Base-by-base conservation (phyloP, 2,329 filamentous ascomycete species). In the Sporothrix pallida region DNA sequence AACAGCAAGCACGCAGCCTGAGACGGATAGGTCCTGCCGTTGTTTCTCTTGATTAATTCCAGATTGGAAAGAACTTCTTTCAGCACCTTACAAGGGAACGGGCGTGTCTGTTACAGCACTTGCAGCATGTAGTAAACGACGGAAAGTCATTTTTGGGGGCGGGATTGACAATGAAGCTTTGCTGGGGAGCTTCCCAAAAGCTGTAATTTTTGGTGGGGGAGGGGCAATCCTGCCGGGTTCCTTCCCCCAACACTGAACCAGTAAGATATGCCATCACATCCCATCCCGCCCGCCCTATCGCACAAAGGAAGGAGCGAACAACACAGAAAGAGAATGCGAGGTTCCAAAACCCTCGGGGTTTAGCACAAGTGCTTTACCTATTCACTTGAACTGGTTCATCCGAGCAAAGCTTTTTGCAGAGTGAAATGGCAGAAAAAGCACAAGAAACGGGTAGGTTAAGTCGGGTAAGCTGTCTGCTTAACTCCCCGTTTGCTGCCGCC, bases 391-490 rank as follows among this genome's bases (percentile, higher is more conserved):
- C 15, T 37, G 54, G 54, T 56, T n/a, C 62, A 20, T 20, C 62
- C 62, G 42, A 67, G 10, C 62, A 67, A 26, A 26, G 31, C 62
- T 48, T 46, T 23, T 26, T 48, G 42, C 20, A 6, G 4, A 44
- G 10, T 23, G 4, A 15, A 46, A 46, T 20, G 31, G 1, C 23
- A 23, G 10, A 20, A 6, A 20, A 42, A 37, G 7, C 17, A 42
- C 7, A 17, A 13, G 10, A 6, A 65, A 65, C 17, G 68, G 20
- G 31, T 44, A 42, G 26, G 5, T 44, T 20, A 31, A 44, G 48
- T 46, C 68, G 68, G 68, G 69, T 62, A 48, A 62, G 54, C 69
- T 56, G 20, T 50, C 15, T 67, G 52, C 15, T 62, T 48, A 62
- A n/a, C 44, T 60, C 37, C 31, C 52, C 15, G 31, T 37, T 37